A percentile compares a stretch with the other conserved stretches of the same genome.
Evolutionary conservation across 768 basidiomycete species (phyloP).

Genomic region (Russula foetens): DNA sequence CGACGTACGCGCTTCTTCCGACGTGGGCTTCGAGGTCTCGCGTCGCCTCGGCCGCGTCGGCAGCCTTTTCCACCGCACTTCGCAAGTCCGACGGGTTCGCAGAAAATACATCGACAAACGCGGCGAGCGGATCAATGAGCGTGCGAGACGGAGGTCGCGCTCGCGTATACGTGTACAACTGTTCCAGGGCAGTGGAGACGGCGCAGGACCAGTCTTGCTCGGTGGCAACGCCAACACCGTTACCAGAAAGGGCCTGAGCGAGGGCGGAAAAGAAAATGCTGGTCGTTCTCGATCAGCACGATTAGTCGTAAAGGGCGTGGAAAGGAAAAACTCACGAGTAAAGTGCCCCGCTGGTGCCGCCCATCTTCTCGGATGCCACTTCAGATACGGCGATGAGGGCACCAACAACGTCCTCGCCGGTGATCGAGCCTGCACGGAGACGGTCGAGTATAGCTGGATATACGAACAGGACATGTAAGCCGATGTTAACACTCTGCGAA

Average conservation of each 20-base stretch:
- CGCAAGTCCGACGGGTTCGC: slow-evolving; percentile 30
- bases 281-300: background rate
- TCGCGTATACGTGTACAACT: slow-evolving; percentile 76
- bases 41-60: slow-evolving; percentile 64
- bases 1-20: slow-evolving; percentile 84
- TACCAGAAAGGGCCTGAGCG: slow-evolving; percentile 56
- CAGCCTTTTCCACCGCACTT: slow-evolving; percentile 51
- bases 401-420: slow-evolving; percentile 54
- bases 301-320: background rate
- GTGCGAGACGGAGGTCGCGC: slow-evolving; percentile 88
- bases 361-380: slow-evolving; percentile 80
- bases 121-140: slow-evolving; percentile 83
- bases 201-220: slow-evolving; percentile 53
- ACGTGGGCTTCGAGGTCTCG: slow-evolving; percentile 74
- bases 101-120: slow-evolving; percentile 53
- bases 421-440: slow-evolving; percentile 46
- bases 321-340: slow-evolving; percentile 62
- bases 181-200: slow-evolving; percentile 46
- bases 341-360: slow-evolving; percentile 83
- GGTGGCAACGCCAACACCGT: slow-evolving; percentile 34
- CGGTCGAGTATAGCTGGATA: slow-evolving; percentile 49
- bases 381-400: slow-evolving; percentile 62
- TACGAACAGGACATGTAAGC: background rate
- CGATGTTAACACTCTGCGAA: background rate
- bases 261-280: slow-evolving; percentile 91